Conservation (phyloP, 2,329 filamentous ascomycete genomes). For the Aspergillus fijiensis region DNA sequence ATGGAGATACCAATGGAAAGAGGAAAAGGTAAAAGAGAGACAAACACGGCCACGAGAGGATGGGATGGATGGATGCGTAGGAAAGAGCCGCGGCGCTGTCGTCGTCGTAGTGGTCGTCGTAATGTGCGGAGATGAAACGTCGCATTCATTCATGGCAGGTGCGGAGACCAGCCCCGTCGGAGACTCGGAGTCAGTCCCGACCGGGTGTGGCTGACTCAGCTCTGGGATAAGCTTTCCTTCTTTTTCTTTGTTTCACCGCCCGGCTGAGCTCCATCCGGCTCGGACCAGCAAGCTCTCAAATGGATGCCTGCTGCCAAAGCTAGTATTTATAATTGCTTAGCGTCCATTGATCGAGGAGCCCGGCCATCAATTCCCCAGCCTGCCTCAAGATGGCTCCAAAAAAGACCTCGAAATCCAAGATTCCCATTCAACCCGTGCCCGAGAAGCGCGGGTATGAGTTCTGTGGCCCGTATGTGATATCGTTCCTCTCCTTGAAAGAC, state of each 20-base stretch:
- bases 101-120: conserved; percentile 7
- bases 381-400: conserved; percentile 32
- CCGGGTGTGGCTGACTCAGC: neutral
- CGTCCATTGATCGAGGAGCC: neutral
- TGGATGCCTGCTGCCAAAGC: neutral
- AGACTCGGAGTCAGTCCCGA: neutral
- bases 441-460: conserved; percentile 50
- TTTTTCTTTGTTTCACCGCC: conserved; percentile 1
- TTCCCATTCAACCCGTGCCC: conserved; percentile 37
- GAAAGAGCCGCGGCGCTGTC: conserved; percentile 5
- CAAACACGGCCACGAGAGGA: conserved; percentile 5
- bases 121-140: conserved; percentile 15
- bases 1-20: neutral
- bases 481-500: neutral
- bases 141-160: conserved; percentile 8
- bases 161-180: conserved; percentile 3
- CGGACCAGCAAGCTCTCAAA: neutral
- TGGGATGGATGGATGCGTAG: conserved; percentile 1
- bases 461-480: conserved; percentile 44
- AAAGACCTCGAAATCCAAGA: conserved; percentile 29
- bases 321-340: neutral
- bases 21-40: neutral
- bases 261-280: conserved; percentile 3
- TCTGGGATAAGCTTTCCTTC: neutral
- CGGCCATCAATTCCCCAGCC: neutral